These are phyloP conservation scores for Penicillium occitanis DNA, from an alignment of 2,329 filamentous ascomycete genomes.

Conservation along the genomic window DNA sequence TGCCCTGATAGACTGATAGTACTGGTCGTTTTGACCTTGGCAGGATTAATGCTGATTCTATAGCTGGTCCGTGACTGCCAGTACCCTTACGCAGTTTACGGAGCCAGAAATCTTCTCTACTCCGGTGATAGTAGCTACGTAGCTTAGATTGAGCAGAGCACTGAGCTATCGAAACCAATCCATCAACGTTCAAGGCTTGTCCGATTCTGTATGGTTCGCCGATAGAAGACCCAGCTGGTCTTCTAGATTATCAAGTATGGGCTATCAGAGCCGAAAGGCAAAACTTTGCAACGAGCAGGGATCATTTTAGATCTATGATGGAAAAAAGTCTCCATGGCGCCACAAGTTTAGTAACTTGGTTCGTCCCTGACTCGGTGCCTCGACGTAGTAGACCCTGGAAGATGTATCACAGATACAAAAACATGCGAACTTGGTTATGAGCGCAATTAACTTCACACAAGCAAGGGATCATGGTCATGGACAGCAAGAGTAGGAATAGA, in stretches of 20 bases:
- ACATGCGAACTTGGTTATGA: background rate
- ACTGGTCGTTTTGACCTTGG: background rate
- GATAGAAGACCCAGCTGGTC: background rate
- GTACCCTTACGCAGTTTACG: background rate
- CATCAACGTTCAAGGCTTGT: conserved; percentile 5
- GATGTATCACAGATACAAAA: background rate
- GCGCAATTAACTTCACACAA: background rate
- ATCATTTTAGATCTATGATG: conserved; percentile 12
- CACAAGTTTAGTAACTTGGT: background rate
- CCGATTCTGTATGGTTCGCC: background rate
- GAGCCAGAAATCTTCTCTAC: background rate
- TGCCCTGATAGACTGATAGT: background rate
- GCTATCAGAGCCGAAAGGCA: background rate
- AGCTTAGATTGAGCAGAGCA: background rate
- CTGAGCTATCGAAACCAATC: conserved; percentile 1
- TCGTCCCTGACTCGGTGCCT: background rate
- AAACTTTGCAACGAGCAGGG: background rate
- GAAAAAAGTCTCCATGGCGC: background rate
- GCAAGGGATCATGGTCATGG: background rate
- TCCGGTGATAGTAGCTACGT: background rate
- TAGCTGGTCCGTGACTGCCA: background rate
- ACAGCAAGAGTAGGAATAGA: background rate
- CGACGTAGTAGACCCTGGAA: background rate
- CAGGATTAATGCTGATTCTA: background rate
- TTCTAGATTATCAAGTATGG: background rate